These are phyloP conservation scores for Westerdykella aurantiaca DNA, from an alignment of 2,329 filamentous ascomycete species.

Conservation along the genomic window DNA sequence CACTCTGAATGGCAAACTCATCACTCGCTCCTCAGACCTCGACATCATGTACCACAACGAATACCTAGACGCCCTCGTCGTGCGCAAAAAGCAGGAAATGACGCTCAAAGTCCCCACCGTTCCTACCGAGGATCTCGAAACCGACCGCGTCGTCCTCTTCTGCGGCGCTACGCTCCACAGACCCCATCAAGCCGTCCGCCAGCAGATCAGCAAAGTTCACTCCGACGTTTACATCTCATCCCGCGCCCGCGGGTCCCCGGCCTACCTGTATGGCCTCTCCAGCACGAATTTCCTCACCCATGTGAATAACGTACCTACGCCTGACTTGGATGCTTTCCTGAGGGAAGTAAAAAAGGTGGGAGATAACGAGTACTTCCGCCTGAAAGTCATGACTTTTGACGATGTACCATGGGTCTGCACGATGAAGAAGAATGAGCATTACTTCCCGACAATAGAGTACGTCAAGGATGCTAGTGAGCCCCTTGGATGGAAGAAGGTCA, in stretches of 20 bases:
- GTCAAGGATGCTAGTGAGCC: slow-evolving; percentile 50
- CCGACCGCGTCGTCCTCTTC: slow-evolving; percentile 84
- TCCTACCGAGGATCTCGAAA: slow-evolving; percentile 84
- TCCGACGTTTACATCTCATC: slow-evolving; percentile 95
- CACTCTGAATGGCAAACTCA: slow-evolving; percentile 82
- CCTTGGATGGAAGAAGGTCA: slow-evolving; percentile 54
- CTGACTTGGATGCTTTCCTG: slow-evolving; percentile 75
- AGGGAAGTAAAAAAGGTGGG: slow-evolving; percentile 78
- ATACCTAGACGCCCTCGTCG: slow-evolving; percentile 73
- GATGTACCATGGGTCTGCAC: slow-evolving; percentile 99
- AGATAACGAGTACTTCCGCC: slow-evolving; percentile 95
- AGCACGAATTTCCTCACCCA: slow-evolving; percentile 97
- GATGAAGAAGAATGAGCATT: slow-evolving; percentile 99
- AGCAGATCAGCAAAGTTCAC: slow-evolving; percentile 95
- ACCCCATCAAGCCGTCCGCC: slow-evolving; percentile 90
- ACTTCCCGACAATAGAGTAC: slow-evolving; percentile 66
- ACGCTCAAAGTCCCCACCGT: slow-evolving; percentile 75
- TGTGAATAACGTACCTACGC: slow-evolving; percentile 83
- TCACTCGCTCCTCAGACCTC: slow-evolving; percentile 86
- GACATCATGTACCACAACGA: slow-evolving; percentile 95
- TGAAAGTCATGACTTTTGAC: slow-evolving; percentile 97
- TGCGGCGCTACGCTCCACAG: slow-evolving; percentile 90
- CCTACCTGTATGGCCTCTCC: slow-evolving; percentile 67
- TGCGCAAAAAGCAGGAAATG: slow-evolving; percentile 78
- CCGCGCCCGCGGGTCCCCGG: slow-evolving; percentile 43